These are phyloP conservation scores for Plasmodium vivax DNA, from an alignment of 169 alveolate species.

Conservation along the genomic window DNA sequence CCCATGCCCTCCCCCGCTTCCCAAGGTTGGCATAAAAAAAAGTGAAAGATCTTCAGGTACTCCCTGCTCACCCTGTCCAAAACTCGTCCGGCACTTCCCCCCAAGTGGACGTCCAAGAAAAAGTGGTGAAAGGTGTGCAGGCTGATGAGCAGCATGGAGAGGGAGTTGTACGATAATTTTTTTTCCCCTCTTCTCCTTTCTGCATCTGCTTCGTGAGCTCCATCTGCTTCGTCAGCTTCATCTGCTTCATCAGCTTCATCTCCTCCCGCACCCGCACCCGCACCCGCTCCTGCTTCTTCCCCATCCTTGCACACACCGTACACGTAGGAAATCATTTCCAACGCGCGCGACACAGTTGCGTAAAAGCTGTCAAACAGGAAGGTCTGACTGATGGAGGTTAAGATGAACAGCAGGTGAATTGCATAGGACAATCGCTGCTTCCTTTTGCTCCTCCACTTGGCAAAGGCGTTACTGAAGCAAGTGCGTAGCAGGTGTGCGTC, in stretches of 20 bases:
- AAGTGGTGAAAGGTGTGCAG: slow-evolving; percentile 20
- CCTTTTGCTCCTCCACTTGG: background rate
- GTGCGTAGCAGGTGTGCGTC: background rate
- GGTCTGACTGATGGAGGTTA: slow-evolving; percentile 51
- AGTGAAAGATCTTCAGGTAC: slow-evolving; percentile 5
- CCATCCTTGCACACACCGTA: background rate
- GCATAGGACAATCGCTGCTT: background rate
- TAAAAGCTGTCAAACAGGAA: slow-evolving; percentile 4
- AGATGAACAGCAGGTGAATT: slow-evolving; percentile 21
- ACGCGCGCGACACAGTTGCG: slow-evolving; percentile 1
- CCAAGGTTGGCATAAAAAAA: slow-evolving; percentile 16
- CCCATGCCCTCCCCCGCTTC: background rate
- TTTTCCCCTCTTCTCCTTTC: background rate
- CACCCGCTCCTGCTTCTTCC: background rate
- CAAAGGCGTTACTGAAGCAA: slow-evolving; percentile 24
- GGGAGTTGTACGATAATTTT: background rate
- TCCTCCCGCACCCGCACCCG: too few relatives aligned
- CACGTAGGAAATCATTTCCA: background rate
- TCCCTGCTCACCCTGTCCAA: background rate
- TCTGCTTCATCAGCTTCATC: too few relatives aligned
- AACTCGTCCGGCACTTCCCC: background rate
- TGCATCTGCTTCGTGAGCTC: too few relatives aligned
- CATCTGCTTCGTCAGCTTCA: too few relatives aligned
- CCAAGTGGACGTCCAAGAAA: background rate
- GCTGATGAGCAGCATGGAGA: slow-evolving; percentile 41